Percentiles rank a stretch among this genome's conserved stretches.
These are phyloP conservation scores for Plantago lanceolata DNA, from an alignment of 305 asterid genomes.

Conservation along the genomic window DNA sequence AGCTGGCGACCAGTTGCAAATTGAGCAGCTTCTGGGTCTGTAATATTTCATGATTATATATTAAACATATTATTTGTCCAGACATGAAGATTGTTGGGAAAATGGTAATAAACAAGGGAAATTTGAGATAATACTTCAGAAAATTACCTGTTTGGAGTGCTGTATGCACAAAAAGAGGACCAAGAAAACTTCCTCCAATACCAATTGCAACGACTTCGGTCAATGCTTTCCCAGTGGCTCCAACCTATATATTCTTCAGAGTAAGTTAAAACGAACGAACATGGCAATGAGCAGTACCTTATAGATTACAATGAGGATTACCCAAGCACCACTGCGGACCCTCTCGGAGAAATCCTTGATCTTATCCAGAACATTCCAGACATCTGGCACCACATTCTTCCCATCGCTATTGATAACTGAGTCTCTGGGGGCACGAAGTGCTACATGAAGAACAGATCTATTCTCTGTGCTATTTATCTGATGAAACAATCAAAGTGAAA, in stretches of 20 bases:
- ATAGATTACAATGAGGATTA: conserved; percentile 31
- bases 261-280: conserved; percentile 17
- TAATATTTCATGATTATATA: conserved; percentile 30
- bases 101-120: conserved; percentile 12
- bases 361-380: conserved; percentile 95
- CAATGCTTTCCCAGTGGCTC: conserved; percentile 89
- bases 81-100: conserved; percentile 9
- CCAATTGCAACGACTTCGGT: conserved; percentile 90
- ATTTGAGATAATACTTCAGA: conserved; percentile 15
- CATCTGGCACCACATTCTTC: conserved; percentile 95
- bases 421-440: conserved; percentile 91
- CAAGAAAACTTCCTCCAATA: conserved; percentile 97
- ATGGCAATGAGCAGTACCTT: conserved; percentile 14
- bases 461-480: conserved; percentile 94
- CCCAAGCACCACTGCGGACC: conserved; percentile 98
- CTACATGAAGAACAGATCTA: conserved; percentile 93
- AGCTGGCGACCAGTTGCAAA: conserved; percentile 82
- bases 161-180: conserved; percentile 95
- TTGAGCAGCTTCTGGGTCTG: conserved; percentile 85
- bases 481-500: conserved; percentile 17
- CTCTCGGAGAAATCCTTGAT: conserved; percentile 83
- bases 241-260: conserved; percentile 48
- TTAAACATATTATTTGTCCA: conserved; percentile 9
- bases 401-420: conserved; percentile 78
- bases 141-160: conserved; percentile 92